Base-by-base conservation (phyloP, 179 eudicot genomes). In the Spergularia azorica region DNA sequence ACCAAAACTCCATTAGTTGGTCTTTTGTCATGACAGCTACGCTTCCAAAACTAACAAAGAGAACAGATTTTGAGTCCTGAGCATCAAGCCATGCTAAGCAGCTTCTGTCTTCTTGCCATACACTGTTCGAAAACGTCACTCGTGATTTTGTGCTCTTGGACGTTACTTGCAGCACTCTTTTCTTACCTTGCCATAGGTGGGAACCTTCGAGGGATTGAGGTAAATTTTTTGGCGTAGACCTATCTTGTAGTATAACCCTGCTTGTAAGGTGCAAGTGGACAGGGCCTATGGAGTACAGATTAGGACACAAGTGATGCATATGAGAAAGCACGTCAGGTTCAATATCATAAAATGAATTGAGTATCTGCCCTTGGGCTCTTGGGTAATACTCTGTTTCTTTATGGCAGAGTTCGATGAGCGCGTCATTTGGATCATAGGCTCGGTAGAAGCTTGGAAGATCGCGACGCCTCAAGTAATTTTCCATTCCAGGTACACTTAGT, bases 31-130 rank as follows among this genome's bases (percentile, higher is more conserved):
- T 41, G 7, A 65, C 13, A 0, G 88, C 81, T 0, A 82, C 63
- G 77, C 90, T 88, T 39, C 90, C 91, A 16, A 88, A 85, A 66
- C 90, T 90, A 9, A 85, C 87, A 63, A 81, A 90, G 17, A 90
- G 50, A 6, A 88, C 91, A 0, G 90, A 86, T 50, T 76, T 84
- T 2, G 7, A 17, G 0, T 86, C 80, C 21, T 86, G 88, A 8
- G 52, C 60, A 60, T 89, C 86, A 3, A 89, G 84, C 93, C 93
- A 90, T 9, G 77, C 38, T 3, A 88, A 72, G 73, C 90, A 85
- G 59, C 81, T 79, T 32, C 58, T 72, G 57, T 88, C 90, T 67
- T 85, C 91, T 67, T 84, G 70, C 88, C 91, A 63, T 39, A 77
- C 0, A 71, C 87, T 89, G 62, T 73, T 81, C 5, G 85, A 82